Percentiles rank a stretch among this genome's conserved stretches.
Evolutionary conservation across 192 early-diverging fungal species (phyloP).

Genomic region (Coemansia sp.): DNA sequence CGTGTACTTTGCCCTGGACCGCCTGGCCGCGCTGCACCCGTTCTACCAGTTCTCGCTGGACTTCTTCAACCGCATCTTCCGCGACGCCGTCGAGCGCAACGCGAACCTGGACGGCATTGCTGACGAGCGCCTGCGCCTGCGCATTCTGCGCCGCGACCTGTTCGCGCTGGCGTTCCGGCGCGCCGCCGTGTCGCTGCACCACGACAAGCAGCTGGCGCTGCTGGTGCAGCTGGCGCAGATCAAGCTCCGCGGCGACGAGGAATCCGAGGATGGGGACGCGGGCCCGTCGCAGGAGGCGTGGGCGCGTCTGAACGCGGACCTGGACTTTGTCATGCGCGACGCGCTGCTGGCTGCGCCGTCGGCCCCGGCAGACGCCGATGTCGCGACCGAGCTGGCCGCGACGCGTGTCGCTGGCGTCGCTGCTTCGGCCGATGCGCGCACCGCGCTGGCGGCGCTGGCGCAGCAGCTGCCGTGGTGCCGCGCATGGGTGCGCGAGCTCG

Average conservation of each 20-base stretch:
- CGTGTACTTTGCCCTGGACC: slow-evolving; percentile 97
- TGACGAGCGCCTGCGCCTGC: slow-evolving; percentile 69
- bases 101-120: slow-evolving; percentile 58
- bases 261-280: not conserved
- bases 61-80: slow-evolving; percentile 93
- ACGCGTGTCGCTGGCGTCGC: slow-evolving; percentile 10
- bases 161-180: slow-evolving; percentile 78
- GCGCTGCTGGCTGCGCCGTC: not conserved
- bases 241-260: slow-evolving; percentile 60
- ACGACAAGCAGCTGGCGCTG: slow-evolving; percentile 89
- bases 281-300: slow-evolving; percentile 30
- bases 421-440: slow-evolving; percentile 22
- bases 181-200: slow-evolving; percentile 76
- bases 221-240: slow-evolving; percentile 85
- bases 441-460: slow-evolving; percentile 13
- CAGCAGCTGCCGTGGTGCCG: slow-evolving; percentile 41
- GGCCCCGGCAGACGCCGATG: not conserved
- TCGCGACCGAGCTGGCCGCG: slow-evolving; percentile 6
- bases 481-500: slow-evolving; percentile 17
- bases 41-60: slow-evolving; percentile 99
- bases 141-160: slow-evolving; percentile 72
- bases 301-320: slow-evolving; percentile 38
- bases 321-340: slow-evolving; percentile 44
- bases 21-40: slow-evolving; percentile 78
- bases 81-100: slow-evolving; percentile 75